Evolutionary conservation across 148 eudicot species (phyloP), one percentile per base, ranked within the genome.

Genomic region (Euryodendron excelsum): DNA sequence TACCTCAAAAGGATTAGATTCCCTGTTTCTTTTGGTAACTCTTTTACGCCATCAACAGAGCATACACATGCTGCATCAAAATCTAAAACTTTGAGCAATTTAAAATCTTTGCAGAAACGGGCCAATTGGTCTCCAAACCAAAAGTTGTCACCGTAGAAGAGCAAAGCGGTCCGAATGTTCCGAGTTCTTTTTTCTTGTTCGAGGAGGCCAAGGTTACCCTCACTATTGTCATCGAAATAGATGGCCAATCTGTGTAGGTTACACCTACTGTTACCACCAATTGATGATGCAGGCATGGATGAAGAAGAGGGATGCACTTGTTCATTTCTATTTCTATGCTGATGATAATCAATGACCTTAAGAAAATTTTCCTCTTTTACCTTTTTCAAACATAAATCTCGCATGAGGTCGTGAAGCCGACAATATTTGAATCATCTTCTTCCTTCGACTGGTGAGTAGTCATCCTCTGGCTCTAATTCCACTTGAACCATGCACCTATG

Each of bases 401-500:
- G 27, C 66, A 83, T 75, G 11, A 78, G 36, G 47, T 73, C 82
- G 52, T 83, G 86, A 33, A 83, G 76, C 1, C 79, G 62, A 37
- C 80, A 83, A 0, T 73, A 69, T 69, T 72, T 78, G 28, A 81
- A 72, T 73, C 56, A 67, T 39, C 80, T 73, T 0, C 1, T 39
- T 0, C 0, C 44, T 1, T 0, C 8, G 8, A 39, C 8, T 39
- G 8, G 4, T 39, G 44, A 39, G 8, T 39, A 1, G 6, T 39
- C 2, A 0, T 31, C 2, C 34, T 13, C 17, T 79, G 72, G 2
- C 3, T 17, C 44, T 31, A 37, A 15, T 4, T 28, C 62, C 44
- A 84, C 75, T 34, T 84, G 81, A 58, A 86, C 85, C 79, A 86
- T 25, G 65, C 79, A 66, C 74, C 86, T 78, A 8, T 84, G 62